Percentiles rank a stretch among this genome's conserved stretches.
Conservation (phyloP, 2,329 filamentous ascomycete species). For the Orbilia javanica region DNA sequence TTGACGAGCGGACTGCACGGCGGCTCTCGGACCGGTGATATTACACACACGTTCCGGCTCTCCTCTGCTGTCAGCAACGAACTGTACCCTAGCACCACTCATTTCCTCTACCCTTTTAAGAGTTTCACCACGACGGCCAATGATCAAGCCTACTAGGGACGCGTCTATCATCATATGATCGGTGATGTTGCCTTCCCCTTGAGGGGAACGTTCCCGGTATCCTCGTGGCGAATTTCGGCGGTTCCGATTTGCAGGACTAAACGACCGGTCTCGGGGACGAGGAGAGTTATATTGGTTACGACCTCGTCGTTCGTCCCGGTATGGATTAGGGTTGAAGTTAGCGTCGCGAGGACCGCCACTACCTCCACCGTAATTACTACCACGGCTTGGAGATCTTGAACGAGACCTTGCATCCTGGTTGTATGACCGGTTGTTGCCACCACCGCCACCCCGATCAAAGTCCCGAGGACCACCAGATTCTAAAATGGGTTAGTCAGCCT, state of each 20-base stretch:
- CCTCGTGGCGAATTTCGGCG: slow-evolving; percentile 63
- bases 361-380: slow-evolving; percentile 71
- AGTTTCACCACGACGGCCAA: slow-evolving; percentile 90
- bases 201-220: slow-evolving; percentile 73
- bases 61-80: slow-evolving; percentile 76
- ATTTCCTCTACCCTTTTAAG: slow-evolving; percentile 85
- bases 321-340: slow-evolving; percentile 72
- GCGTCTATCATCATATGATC: slow-evolving; percentile 90
- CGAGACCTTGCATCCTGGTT: slow-evolving; percentile 70
- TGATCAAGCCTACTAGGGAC: slow-evolving; percentile 87
- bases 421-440: slow-evolving; percentile 67
- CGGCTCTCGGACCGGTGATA: slow-evolving; percentile 79
- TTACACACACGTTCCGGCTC: slow-evolving; percentile 77
- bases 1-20: slow-evolving; percentile 81
- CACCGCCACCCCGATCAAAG: slow-evolving; percentile 36
- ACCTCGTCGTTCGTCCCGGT: slow-evolving; percentile 83
- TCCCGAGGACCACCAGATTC: slow-evolving; percentile 37
- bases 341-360: slow-evolving; percentile 26
- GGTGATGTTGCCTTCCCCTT: slow-evolving; percentile 75
- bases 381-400: slow-evolving; percentile 79
- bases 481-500: slow-evolving; percentile 59
- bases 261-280: slow-evolving; percentile 77
- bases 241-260: slow-evolving; percentile 68
- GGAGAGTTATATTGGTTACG: slow-evolving; percentile 69
- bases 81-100: slow-evolving; percentile 86